Evolutionary conservation across 2,329 filamentous ascomycete species (phyloP), one percentile per base, ranked within the genome.

Genomic region (Pseudogymnoascus sp.): DNA sequence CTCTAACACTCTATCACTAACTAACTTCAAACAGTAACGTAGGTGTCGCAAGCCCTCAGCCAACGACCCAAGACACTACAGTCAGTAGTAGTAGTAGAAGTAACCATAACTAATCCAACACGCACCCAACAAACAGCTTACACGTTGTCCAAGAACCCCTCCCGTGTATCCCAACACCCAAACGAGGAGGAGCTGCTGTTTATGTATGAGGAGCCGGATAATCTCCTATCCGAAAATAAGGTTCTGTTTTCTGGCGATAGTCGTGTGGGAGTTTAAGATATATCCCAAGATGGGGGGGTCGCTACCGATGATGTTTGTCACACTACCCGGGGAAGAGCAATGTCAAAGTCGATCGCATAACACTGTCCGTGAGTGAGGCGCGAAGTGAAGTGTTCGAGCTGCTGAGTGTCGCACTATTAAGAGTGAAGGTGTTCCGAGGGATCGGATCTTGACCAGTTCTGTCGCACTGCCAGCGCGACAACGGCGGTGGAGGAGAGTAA

Each of bases 401-500:
- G 42, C 13, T 52, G 42, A 21, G 21, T 48, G 42, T 52, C 15
- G 42, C 42, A 25, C 25, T 31, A 52, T 52, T 52, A 29, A 29
- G 42, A 52, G 42, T 52, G 42, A 21, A 52, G 42, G 42, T 52
- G 25, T 52, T 52, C 42, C 25, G 42, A 52, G 42, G 29, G 42
- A 21, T 52, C 25, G 42, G 42, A 31, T 31, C 13, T 52, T 9
- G 25, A 31, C 42, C 42, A 15, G 42, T 15, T 10, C 25, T 29
- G 25, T 52, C 42, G 42, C 25, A 52, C 25, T 25, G 25, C 42
- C 42, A 52, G 42, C 42, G 42, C 42, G 8, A 29, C 4, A 8
- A 4, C 42, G 25, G 42, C 42, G 42, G 42, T 10, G 13, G 37
- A 52, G 42, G 42, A 52, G 42, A 52, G 42, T 52, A 31, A 31